These are phyloP conservation scores for Ogataea ramenticola DNA, from an alignment of 805 yeast species.

Conservation along the genomic window DNA sequence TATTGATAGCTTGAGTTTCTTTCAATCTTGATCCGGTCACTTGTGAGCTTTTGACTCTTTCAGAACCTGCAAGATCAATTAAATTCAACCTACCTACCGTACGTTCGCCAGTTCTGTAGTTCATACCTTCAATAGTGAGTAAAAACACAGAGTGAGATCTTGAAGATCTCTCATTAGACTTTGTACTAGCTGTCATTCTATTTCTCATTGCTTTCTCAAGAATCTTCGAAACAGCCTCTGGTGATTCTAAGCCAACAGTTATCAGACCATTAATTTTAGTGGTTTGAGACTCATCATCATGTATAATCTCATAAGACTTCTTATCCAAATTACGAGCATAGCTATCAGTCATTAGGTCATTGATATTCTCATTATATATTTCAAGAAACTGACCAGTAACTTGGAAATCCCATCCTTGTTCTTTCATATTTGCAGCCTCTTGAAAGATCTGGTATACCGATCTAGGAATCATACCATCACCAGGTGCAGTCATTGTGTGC, in stretches of 20 bases:
- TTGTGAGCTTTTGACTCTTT: conserved; percentile 67
- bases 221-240: conserved; percentile 41
- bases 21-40: conserved; percentile 72
- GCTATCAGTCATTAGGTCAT: conserved; percentile 49
- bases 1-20: conserved; percentile 87
- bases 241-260: conserved; percentile 28
- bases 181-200: conserved; percentile 77
- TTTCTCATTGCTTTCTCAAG: conserved; percentile 50
- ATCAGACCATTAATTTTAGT: conserved; percentile 60
- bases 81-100: conserved; percentile 63
- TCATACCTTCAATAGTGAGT: conserved; percentile 49
- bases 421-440: conserved; percentile 38
- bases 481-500: conserved; percentile 68
- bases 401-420: conserved; percentile 55
- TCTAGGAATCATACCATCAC: conserved; percentile 75
- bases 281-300: conserved; percentile 44
- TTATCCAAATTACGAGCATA: conserved; percentile 14
- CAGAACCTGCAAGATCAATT: conserved; percentile 93
- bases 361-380: conserved; percentile 77
- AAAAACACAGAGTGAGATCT: conserved; percentile 85
- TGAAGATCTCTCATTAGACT: conserved; percentile 76
- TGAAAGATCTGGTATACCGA: conserved; percentile 67
- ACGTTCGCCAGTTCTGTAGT: conserved; percentile 38
- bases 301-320: conserved; percentile 61
- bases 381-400: conserved; percentile 76